Base-by-base conservation (phyloP, 768 basidiomycete species). In the Mrakia hoshinonis region DNA sequence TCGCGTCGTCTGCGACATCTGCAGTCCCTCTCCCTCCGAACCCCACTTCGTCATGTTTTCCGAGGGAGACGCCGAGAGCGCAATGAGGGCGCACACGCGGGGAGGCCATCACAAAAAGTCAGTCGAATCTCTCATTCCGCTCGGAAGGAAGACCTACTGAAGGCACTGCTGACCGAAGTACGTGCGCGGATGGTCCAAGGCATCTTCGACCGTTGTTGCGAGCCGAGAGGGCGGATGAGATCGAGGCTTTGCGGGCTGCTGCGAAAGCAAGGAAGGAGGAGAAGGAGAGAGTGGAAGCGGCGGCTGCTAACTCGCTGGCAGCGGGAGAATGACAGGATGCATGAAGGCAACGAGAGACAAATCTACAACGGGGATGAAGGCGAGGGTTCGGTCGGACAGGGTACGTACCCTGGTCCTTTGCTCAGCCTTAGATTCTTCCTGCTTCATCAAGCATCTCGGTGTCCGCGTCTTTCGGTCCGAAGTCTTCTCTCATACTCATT, bases 11-110 rank as follows among this genome's bases (percentile, higher is more conserved):
- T 69, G 68, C 58, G 29, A 61, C 1, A 55, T 69, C 29, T 69
- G 68, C 61, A 61, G 58, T 6, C 60, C 55, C 10, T n/a, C n/a
- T 13, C 26, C 11, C 15, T 13, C 13, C 31, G 68, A 69, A 22
- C 68, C 68, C 3, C 38, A 22, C 61, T 61, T 69, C n/a, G 55
- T 69, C 20, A 69, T 69, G 68, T n/a, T 49, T 12, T 43, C 58
- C 43, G 58, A 60, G 5, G 29, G 24, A 26, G 34, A 60, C 38
- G 22, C 46, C 15, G 46, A 55, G 6, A n/a, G 4, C 18, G 68
- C 68, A 20, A 43, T 34, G 39, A 5, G 22, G 58, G 36, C 46
- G 34, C 68, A 69, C 31, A 58, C 61, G 46, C 15, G 29, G 10
- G 68, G 68, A n/a, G 62, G 49, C 58, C n/a, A 29, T 29, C 68